Conservation (phyloP, 768 basidiomycete species). For the Suillus tomentosus region DNA sequence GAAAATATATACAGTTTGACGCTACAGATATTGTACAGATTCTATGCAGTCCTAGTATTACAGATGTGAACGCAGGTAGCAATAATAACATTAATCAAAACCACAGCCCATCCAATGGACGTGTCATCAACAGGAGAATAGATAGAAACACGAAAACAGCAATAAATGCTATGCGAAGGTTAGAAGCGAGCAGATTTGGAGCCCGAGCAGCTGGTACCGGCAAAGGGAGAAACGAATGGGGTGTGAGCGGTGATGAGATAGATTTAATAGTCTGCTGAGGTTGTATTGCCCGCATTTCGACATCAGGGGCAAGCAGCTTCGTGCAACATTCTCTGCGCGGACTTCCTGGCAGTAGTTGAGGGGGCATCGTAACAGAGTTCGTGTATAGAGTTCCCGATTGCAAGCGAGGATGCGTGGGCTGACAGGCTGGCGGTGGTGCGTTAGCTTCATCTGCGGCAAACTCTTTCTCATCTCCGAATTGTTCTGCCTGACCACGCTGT, state of each 20-base stretch:
- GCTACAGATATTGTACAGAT: neutral
- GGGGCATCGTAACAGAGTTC: neutral
- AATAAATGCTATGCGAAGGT: neutral
- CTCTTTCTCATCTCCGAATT: conserved; percentile 8
- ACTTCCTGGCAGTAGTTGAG: neutral
- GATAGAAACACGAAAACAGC: neutral
- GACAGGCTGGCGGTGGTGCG: neutral
- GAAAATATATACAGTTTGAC: conserved; percentile 4
- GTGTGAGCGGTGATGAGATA: conserved; percentile 1
- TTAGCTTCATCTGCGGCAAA: conserved; percentile 2
- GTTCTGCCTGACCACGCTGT: conserved; percentile 3
- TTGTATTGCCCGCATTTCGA: neutral
- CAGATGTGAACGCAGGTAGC: neutral
- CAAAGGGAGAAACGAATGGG: conserved; percentile 1
- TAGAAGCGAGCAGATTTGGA: neutral
- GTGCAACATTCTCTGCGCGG: neutral
- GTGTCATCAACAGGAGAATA: neutral
- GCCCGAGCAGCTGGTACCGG: conserved; percentile 3
- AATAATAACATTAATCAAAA: conserved; percentile 4
- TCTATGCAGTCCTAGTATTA: neutral
- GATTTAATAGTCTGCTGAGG: conserved; percentile 3
- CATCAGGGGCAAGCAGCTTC: neutral
- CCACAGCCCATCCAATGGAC: neutral
- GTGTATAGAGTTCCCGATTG: conserved; percentile 3
- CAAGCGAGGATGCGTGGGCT: neutral